Conservation (phyloP, 129 eudicot genomes). For the Chrysanthemum makinoi region DNA sequence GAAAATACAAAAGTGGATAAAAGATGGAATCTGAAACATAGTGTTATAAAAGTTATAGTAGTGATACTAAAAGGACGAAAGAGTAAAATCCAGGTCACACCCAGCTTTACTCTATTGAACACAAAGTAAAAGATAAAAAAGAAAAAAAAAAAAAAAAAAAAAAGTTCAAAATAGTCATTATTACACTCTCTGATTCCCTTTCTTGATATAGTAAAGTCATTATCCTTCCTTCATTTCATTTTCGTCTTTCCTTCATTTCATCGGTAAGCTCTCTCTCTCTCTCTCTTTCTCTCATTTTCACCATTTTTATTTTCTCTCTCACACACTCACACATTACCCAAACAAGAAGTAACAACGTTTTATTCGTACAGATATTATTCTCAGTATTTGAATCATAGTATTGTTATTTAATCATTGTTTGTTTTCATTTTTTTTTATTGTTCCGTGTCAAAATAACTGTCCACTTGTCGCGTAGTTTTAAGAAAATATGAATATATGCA, state of each 20-base stretch:
- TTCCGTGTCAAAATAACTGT: too few relatives aligned
- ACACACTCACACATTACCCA: neutral
- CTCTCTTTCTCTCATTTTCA: neutral
- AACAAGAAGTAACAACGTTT: neutral
- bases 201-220: neutral
- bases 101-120: neutral
- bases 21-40: too few relatives aligned
- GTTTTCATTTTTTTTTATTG: too few relatives aligned
- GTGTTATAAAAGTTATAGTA: too few relatives aligned
- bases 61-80: neutral
- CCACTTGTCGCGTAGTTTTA: too few relatives aligned
- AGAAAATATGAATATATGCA: too few relatives aligned
- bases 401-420: too few relatives aligned
- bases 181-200: neutral
- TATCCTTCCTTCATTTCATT: neutral
- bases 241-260: neutral
- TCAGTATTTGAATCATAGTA: too few relatives aligned
- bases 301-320: neutral
- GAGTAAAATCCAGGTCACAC: neutral
- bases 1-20: too few relatives aligned
- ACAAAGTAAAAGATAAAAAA: neutral
- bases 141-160: neutral
- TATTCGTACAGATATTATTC: too few relatives aligned
- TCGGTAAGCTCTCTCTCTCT: neutral
- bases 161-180: neutral